Conservation (phyloP, 164 flowering plant species). For the Vitis rotundifolia region DNA sequence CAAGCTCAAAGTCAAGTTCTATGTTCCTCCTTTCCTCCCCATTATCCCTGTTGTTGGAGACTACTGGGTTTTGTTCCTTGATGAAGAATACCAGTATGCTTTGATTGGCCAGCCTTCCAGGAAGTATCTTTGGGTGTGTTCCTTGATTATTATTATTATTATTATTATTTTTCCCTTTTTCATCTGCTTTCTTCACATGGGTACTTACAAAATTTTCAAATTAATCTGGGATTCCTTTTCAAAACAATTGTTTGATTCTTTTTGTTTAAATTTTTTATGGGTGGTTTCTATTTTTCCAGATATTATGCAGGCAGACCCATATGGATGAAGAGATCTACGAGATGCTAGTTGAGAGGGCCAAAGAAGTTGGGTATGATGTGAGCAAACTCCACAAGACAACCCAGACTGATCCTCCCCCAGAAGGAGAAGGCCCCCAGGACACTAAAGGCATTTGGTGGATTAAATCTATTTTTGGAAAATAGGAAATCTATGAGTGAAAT, state of each 20-base stretch:
- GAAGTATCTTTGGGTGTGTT: conserved; percentile 81
- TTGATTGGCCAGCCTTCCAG: conserved; percentile 74
- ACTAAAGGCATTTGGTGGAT: conserved; percentile 92
- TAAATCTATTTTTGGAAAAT: conserved; percentile 79
- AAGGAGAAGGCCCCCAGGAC: conserved; percentile 55
- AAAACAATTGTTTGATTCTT: background rate
- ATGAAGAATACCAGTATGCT: conserved; percentile 74
- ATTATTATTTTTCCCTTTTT: background rate
- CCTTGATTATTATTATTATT: too few species aligned
- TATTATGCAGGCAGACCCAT: conserved; percentile 64
- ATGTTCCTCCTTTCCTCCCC: conserved; percentile 88
- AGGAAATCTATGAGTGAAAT: conserved; percentile 2
- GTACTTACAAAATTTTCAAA: too few species aligned
- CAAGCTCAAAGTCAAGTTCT: conserved; percentile 89
- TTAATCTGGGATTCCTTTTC: background rate
- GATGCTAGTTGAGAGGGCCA: conserved; percentile 67
- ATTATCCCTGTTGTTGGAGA: conserved; percentile 84
- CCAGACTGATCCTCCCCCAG: conserved; percentile 67
- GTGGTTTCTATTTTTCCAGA: conserved; percentile 35
- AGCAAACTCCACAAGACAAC: conserved; percentile 79
- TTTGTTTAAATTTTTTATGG: background rate
- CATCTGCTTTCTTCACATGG: too few species aligned
- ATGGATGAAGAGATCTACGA: conserved; percentile 79
- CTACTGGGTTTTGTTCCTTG: conserved; percentile 88
- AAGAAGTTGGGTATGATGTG: conserved; percentile 80